Conservation (phyloP, 345 rosid genomes). For the Camelina laxa region DNA sequence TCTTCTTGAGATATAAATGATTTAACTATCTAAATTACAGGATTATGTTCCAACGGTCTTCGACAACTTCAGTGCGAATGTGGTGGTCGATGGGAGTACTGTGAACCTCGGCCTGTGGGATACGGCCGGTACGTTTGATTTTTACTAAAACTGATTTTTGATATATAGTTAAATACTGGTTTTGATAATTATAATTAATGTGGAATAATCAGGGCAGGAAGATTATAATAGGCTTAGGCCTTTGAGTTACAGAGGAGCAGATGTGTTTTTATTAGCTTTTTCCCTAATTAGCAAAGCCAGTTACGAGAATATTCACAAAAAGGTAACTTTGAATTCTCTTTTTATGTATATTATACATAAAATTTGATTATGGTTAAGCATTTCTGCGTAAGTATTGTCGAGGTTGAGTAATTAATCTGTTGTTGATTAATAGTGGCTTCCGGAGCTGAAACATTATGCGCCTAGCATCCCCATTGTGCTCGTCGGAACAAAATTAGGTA, state of each 20-base stretch:
- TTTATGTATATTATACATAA: background rate
- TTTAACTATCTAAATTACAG: conserved; percentile 37
- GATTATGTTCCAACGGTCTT: conserved; percentile 83
- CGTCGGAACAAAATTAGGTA: conserved; percentile 84
- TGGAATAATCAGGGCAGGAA: conserved; percentile 65
- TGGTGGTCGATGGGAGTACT: conserved; percentile 77
- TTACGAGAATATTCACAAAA: conserved; percentile 75
- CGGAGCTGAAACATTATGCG: conserved; percentile 78
- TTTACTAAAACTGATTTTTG: background rate
- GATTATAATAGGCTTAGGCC: conserved; percentile 86
- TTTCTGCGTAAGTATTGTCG: background rate
- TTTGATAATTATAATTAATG: background rate
- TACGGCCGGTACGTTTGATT: conserved; percentile 71
- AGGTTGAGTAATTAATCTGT: background rate
- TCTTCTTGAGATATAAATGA: background rate
- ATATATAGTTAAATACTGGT: background rate
- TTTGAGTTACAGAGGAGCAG: conserved; percentile 87
- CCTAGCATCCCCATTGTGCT: conserved; percentile 78
- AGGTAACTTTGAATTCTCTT: conserved; percentile 43
- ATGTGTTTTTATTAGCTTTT: conserved; percentile 80
- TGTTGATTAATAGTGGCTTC: conserved; percentile 64
- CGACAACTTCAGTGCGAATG: conserved; percentile 97
- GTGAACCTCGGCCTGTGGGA: conserved; percentile 93
- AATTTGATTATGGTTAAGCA: background rate
- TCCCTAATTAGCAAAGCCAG: conserved; percentile 83